Percentiles rank a stretch among this genome's conserved stretches.
Conservation (phyloP, 2,329 filamentous ascomycete genomes). For the Colletotrichum sansevieriae region DNA sequence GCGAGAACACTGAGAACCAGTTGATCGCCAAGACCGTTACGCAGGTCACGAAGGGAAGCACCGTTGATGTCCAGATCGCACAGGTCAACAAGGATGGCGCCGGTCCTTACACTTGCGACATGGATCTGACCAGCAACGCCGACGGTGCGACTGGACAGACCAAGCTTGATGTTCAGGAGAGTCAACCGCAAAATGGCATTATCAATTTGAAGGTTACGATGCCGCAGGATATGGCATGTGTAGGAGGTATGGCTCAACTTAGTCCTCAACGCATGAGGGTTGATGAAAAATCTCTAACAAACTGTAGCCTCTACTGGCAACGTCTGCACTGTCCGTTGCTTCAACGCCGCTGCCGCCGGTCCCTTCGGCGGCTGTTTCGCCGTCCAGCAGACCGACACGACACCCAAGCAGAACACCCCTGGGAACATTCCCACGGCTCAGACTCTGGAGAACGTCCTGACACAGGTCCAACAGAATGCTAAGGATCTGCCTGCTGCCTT, state of each 20-base stretch:
- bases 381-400: slow-evolving; percentile 65
- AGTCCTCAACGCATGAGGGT: too few species aligned
- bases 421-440: slow-evolving; percentile 60
- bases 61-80: slow-evolving; percentile 63
- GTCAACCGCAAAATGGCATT: slow-evolving; percentile 65
- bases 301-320: slow-evolving; percentile 65
- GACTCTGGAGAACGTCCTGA: slow-evolving; percentile 58
- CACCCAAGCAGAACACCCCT: slow-evolving; percentile 57
- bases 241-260: slow-evolving; percentile 55
- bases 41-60: slow-evolving; percentile 60
- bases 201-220: slow-evolving; percentile 69
- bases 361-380: slow-evolving; percentile 71
- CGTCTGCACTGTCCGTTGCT: slow-evolving; percentile 71
- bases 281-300: slow-evolving; percentile 31
- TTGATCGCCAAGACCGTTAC: slow-evolving; percentile 62
- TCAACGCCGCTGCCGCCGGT: slow-evolving; percentile 68
- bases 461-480: slow-evolving; percentile 66
- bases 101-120: slow-evolving; percentile 67
- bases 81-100: slow-evolving; percentile 67
- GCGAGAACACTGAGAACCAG: slow-evolving; percentile 66
- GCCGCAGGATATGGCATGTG: slow-evolving; percentile 63
- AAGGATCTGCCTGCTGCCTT: slow-evolving; percentile 60
- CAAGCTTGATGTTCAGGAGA: slow-evolving; percentile 65
- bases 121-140: slow-evolving; percentile 62
- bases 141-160: slow-evolving; percentile 60